Percentiles rank a stretch among this genome's conserved stretches.
These are phyloP conservation scores for Candida taoyuanica DNA, from an alignment of 805 yeast species.

Conservation along the genomic window DNA sequence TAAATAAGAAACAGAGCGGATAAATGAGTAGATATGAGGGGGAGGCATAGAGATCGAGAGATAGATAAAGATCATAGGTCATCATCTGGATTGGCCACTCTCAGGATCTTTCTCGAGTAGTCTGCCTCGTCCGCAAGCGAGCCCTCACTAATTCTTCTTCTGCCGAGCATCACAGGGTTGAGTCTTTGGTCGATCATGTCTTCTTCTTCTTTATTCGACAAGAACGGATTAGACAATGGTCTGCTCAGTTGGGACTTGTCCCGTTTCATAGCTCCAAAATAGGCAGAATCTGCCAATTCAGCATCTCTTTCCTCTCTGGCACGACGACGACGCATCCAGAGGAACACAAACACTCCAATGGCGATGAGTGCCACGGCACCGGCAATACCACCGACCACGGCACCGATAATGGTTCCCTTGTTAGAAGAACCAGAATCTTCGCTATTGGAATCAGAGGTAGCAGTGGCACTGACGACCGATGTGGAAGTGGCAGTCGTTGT, in stretches of 20 bases:
- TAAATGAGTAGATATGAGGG: not conserved
- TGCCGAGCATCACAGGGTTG: constrained; percentile 74
- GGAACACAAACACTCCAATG: constrained; percentile 34
- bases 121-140: constrained; percentile 83
- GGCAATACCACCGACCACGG: constrained; percentile 60
- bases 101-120: constrained; percentile 71
- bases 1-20: not conserved
- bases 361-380: constrained; percentile 50
- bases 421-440: not conserved
- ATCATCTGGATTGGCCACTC: constrained; percentile 87
- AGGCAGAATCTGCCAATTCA: constrained; percentile 51
- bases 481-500: constrained; percentile 15
- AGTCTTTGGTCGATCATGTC: constrained; percentile 56
- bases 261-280: constrained; percentile 53
- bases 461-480: constrained; percentile 9
- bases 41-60: not conserved
- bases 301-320: constrained; percentile 34
- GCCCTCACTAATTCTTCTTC: constrained; percentile 81
- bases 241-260: constrained; percentile 31
- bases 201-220: constrained; percentile 58
- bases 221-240: constrained; percentile 50
- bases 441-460: constrained; percentile 11
- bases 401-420: constrained; percentile 38
- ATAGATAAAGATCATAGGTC: not conserved
- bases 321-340: constrained; percentile 37